Conservation (phyloP, 371 early-diverging fungal species). For the Rhizopus stolonifer region DNA sequence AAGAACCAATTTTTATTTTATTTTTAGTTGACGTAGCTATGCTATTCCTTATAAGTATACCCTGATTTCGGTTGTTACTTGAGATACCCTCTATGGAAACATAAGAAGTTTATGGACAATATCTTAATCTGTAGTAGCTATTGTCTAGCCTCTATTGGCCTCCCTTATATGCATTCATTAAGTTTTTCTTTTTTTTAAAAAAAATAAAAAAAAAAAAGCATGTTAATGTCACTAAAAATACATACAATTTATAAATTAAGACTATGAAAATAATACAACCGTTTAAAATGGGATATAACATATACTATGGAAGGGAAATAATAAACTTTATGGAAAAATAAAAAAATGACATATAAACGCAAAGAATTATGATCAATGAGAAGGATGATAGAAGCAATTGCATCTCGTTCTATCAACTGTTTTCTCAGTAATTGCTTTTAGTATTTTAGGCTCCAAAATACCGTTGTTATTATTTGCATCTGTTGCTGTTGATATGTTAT, state of each 20-base stretch:
- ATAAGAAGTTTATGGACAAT: constrained; percentile 5
- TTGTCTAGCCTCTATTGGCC: constrained; percentile 10
- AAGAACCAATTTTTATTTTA: not conserved
- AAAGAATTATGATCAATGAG: not conserved
- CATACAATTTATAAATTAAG: not conserved
- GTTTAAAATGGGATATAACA: not conserved
- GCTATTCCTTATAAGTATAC: constrained; percentile 2
- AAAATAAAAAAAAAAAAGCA: not conserved
- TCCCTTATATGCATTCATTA: not conserved
- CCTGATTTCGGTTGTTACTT: constrained; percentile 7
- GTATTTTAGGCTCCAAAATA: constrained; percentile 9
- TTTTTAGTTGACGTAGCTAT: constrained; percentile 5
- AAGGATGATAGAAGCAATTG: constrained; percentile 9
- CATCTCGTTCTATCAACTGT: constrained; percentile 7
- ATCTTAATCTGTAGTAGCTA: constrained; percentile 9
- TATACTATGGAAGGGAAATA: not conserved
- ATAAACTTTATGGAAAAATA: not conserved
- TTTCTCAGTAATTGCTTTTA: constrained; percentile 8
- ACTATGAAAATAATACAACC: not conserved
- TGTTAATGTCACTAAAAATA: constrained; percentile 1
- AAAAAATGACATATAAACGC: too few species aligned
- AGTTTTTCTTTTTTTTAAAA: constrained; percentile 2
- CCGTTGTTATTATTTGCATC: constrained; percentile 1
- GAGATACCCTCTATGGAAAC: constrained; percentile 3
- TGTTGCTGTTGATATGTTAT: constrained; percentile 9